These are phyloP conservation scores for Psilocybe cyanescens DNA, from an alignment of 768 basidiomycete genomes.

Conservation along the genomic window DNA sequence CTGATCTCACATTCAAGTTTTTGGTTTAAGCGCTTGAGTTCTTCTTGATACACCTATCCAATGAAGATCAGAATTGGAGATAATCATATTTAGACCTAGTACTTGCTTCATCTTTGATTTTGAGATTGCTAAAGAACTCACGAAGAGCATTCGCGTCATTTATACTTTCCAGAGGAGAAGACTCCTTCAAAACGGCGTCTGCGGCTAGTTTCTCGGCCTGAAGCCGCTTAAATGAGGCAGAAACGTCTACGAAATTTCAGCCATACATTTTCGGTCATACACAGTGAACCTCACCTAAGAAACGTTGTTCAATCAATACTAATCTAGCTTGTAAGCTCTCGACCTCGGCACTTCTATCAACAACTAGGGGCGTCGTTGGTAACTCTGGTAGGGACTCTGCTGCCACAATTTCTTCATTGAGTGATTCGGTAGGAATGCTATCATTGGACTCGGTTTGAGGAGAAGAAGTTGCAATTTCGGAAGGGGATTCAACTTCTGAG, in stretches of 20 bases:
- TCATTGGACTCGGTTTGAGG: not conserved
- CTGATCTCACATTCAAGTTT: slow-evolving; percentile 68
- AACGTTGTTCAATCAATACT: slow-evolving; percentile 76
- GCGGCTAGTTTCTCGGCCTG: slow-evolving; percentile 73
- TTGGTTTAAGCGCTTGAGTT: slow-evolving; percentile 73
- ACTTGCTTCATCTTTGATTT: slow-evolving; percentile 72
- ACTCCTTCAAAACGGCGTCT: slow-evolving; percentile 68
- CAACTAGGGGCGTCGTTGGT: slow-evolving; percentile 1
- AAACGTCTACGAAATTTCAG: slow-evolving; percentile 60
- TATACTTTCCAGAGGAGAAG: slow-evolving; percentile 72
- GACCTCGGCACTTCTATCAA: slow-evolving; percentile 35
- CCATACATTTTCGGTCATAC: not conserved
- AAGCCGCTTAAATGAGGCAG: slow-evolving; percentile 75
- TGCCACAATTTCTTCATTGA: not conserved
- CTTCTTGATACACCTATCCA: slow-evolving; percentile 68
- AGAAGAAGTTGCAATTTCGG: not conserved
- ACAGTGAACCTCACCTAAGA: slow-evolving; percentile 54
- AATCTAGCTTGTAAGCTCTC: slow-evolving; percentile 69
- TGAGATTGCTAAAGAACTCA: slow-evolving; percentile 71
- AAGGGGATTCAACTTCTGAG: not conserved
- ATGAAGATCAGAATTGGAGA: not conserved
- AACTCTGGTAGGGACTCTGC: not conserved
- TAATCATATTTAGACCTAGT: not conserved
- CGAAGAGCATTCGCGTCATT: slow-evolving; percentile 69
- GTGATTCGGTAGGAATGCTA: not conserved